phyloP scores from a whole-genome alignment of 768 basidiomycete genomes.

The Lentinula detonsa region DNA sequence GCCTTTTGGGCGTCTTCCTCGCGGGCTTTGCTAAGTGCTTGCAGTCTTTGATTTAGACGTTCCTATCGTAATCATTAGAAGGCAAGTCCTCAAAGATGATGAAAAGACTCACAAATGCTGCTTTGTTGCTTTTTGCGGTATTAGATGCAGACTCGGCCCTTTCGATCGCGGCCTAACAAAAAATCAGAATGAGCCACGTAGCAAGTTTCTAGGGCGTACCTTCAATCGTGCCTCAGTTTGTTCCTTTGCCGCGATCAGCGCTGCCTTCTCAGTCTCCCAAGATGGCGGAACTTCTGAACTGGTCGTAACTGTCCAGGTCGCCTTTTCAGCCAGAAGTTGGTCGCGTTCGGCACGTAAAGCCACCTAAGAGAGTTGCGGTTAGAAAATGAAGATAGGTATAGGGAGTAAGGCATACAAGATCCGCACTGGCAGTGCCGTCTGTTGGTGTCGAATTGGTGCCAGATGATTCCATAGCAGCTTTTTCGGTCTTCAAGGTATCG shows the following conservation, averaged over 20 bases:
- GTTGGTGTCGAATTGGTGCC: constrained; percentile 16
- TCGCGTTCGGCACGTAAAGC: constrained; percentile 55
- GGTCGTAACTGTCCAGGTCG: constrained; percentile 27
- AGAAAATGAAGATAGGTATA: neutral
- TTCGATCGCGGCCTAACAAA: constrained; percentile 30
- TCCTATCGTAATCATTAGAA: constrained; percentile 35
- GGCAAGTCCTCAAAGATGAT: neutral
- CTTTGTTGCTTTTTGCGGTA: constrained; percentile 30
- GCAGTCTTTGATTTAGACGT: constrained; percentile 52
- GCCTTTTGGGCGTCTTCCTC: constrained; percentile 38
- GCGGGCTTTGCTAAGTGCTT: constrained; percentile 45
- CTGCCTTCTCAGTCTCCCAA: constrained; percentile 58
- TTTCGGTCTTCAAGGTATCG: constrained; percentile 15
- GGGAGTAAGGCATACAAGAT: constrained; percentile 25
- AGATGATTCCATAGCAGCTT: constrained; percentile 11
- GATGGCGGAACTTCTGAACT: constrained; percentile 26
- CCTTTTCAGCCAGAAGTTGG: constrained; percentile 55
- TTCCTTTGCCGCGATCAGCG: constrained; percentile 51
- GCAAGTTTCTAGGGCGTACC: constrained; percentile 24
- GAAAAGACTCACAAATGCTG: constrained; percentile 3
- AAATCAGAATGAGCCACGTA: neutral
- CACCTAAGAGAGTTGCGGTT: constrained; percentile 29
- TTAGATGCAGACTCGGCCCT: constrained; percentile 36
- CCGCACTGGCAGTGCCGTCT: constrained; percentile 9
- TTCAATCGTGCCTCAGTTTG: constrained; percentile 55